phyloP scores from a whole-genome alignment of 2,329 filamentous ascomycete genomes.

The Ceratocystis smalleyi region DNA sequence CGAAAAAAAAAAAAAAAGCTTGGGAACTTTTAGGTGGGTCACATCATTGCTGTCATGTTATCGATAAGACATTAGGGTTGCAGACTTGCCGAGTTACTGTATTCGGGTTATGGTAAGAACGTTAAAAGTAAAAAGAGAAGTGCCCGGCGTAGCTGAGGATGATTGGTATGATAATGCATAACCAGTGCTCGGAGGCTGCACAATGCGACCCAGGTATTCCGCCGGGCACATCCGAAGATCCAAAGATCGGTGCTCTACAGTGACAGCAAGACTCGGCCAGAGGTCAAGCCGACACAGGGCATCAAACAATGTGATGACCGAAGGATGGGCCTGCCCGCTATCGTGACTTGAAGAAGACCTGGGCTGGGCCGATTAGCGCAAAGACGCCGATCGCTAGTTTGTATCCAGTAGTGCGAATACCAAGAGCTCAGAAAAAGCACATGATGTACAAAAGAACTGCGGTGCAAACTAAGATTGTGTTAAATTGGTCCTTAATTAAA shows the following conservation, averaged over 20 bases:
- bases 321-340: background rate
- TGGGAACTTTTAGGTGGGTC: slow-evolving; percentile 15
- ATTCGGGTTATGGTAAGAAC: background rate
- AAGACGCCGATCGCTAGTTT: background rate
- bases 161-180: too few species aligned
- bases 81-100: accelerated
- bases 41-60: background rate
- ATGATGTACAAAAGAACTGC: background rate
- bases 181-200: too few species aligned
- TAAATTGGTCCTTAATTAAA: too few species aligned
- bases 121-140: too few species aligned
- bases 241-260: background rate
- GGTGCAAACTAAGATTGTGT: background rate
- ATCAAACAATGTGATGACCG: background rate
- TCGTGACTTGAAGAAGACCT: background rate
- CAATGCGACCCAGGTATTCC: background rate
- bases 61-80: background rate
- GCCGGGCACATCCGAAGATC: background rate
- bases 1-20: background rate
- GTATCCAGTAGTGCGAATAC: slow-evolving; percentile 11
- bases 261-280: background rate
- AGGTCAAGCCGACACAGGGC: background rate
- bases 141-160: too few species aligned
- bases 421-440: background rate
- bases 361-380: background rate